A percentile compares a stretch with the other conserved stretches of the same genome.
Conservation (phyloP, 2,329 filamentous ascomycete species). For the Cladosporium sp. region DNA sequence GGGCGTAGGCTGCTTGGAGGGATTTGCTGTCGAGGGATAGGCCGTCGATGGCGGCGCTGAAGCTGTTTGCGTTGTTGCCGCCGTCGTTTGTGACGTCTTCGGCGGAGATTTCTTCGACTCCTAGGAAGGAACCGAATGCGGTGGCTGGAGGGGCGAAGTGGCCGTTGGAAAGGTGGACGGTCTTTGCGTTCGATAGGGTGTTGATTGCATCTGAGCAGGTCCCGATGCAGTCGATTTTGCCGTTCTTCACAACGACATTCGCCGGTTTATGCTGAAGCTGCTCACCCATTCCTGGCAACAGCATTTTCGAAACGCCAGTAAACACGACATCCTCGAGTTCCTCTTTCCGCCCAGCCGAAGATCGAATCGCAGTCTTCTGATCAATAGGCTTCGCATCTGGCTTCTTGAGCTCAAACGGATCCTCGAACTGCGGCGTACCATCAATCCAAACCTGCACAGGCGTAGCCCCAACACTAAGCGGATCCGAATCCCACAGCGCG, state of each 20-base stretch:
- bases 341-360: background rate
- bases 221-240: slow-evolving; percentile 55
- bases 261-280: background rate
- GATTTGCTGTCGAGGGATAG: slow-evolving; percentile 38
- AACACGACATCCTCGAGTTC: slow-evolving; percentile 48
- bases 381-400: slow-evolving; percentile 38
- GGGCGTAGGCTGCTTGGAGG: slow-evolving; percentile 32
- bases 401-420: slow-evolving; percentile 50
- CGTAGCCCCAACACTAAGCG: slow-evolving; percentile 35
- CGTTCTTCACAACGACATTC: slow-evolving; percentile 50
- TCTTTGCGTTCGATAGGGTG: slow-evolving; percentile 34
- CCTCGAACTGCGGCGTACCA: slow-evolving; percentile 47
- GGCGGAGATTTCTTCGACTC: slow-evolving; percentile 58
- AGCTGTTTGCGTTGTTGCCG: slow-evolving; percentile 48
- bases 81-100: slow-evolving; percentile 46
- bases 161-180: slow-evolving; percentile 53
- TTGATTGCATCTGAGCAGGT: slow-evolving; percentile 44
- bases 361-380: slow-evolving; percentile 27
- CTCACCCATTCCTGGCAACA: slow-evolving; percentile 44
- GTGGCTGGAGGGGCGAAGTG: slow-evolving; percentile 58
- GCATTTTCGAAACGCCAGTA: slow-evolving; percentile 51
- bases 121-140: slow-evolving; percentile 56
- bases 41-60: slow-evolving; percentile 53
- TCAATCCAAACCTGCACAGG: slow-evolving; percentile 42
- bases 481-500: slow-evolving; percentile 41